Evolutionary conservation across 768 basidiomycete species (phyloP).

Genomic region (Macrolepiota dolichaula): DNA sequence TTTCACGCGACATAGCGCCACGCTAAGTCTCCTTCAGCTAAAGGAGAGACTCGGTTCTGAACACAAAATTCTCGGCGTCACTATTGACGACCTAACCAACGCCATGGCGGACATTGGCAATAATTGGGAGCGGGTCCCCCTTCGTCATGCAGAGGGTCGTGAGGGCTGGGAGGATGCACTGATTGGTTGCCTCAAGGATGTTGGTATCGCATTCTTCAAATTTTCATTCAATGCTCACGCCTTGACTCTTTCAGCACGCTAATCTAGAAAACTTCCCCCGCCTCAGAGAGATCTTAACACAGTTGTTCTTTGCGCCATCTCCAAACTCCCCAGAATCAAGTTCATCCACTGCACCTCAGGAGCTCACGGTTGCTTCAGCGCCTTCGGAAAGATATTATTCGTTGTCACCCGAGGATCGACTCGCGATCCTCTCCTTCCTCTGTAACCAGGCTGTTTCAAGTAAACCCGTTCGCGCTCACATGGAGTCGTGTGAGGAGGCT

Average conservation of each 20-base stretch:
- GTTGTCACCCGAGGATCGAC: slow-evolving; percentile 74
- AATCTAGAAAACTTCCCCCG: slow-evolving; percentile 69
- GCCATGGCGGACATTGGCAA: slow-evolving; percentile 82
- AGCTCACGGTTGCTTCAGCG: slow-evolving; percentile 41
- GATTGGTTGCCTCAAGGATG: slow-evolving; percentile 85
- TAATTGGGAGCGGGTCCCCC: slow-evolving; percentile 79
- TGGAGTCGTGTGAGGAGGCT: slow-evolving; percentile 88
- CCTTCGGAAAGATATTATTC: slow-evolving; percentile 71
- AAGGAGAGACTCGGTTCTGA: slow-evolving; percentile 35
- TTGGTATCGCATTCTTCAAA: slow-evolving; percentile 37
- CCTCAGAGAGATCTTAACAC: slow-evolving; percentile 67
- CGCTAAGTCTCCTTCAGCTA: slow-evolving; percentile 57
- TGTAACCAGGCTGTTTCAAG: slow-evolving; percentile 88
- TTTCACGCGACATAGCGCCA: slow-evolving; percentile 71
- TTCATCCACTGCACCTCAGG: slow-evolving; percentile 37
- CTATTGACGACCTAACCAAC: slow-evolving; percentile 57
- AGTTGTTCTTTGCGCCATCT: slow-evolving; percentile 70
- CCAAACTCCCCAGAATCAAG: slow-evolving; percentile 37
- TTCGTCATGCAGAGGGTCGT: slow-evolving; percentile 70
- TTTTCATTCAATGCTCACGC: slow-evolving; percentile 2
- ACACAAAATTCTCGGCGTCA: slow-evolving; percentile 49
- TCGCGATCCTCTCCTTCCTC: slow-evolving; percentile 84
- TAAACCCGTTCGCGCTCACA: slow-evolving; percentile 81
- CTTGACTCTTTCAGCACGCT: slow-evolving; percentile 55
- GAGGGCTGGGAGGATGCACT: slow-evolving; percentile 92